These are phyloP conservation scores for Cardiosporidium cionae DNA, from an alignment of 169 alveolate species.

Conservation along the genomic window DNA sequence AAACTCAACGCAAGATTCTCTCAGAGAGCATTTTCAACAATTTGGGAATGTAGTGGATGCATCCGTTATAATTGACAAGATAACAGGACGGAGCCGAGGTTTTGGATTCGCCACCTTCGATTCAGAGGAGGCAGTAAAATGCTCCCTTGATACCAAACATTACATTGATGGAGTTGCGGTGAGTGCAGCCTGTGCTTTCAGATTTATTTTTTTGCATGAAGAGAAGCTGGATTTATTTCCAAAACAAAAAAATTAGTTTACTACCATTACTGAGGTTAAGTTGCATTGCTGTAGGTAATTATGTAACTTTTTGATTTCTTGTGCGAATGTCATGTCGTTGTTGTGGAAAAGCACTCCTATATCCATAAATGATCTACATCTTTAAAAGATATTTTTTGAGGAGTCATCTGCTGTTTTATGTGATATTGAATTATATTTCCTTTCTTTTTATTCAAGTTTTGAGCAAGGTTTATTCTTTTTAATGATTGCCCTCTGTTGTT, in stretches of 20 bases:
- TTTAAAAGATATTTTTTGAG: too few relatives aligned
- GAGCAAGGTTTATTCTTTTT: too few relatives aligned
- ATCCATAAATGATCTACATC: too few relatives aligned
- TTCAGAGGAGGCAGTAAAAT: constrained; percentile 29
- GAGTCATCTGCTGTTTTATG: too few relatives aligned
- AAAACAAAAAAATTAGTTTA: too few relatives aligned
- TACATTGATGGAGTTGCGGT: constrained; percentile 57
- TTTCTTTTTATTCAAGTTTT: too few relatives aligned
- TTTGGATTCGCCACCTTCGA: constrained; percentile 73
- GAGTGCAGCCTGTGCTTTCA: background rate
- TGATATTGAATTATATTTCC: too few relatives aligned
- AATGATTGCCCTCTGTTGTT: too few relatives aligned
- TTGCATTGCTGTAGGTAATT: background rate
- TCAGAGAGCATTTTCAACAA: constrained; percentile 39
- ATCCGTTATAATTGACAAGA: constrained; percentile 36
- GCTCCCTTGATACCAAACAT: constrained; percentile 41
- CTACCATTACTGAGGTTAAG: background rate
- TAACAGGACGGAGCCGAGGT: constrained; percentile 79
- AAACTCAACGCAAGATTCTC: constrained; percentile 5
- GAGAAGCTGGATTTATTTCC: background rate
- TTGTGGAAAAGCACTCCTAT: background rate
- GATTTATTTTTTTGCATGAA: background rate
- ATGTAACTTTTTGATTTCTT: background rate
- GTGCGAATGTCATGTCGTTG: background rate
- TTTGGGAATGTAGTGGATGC: constrained; percentile 45